Evolutionary conservation across 176 grass and related monocot genomes (phyloP).

Genomic region (Saccharum officinarum): DNA sequence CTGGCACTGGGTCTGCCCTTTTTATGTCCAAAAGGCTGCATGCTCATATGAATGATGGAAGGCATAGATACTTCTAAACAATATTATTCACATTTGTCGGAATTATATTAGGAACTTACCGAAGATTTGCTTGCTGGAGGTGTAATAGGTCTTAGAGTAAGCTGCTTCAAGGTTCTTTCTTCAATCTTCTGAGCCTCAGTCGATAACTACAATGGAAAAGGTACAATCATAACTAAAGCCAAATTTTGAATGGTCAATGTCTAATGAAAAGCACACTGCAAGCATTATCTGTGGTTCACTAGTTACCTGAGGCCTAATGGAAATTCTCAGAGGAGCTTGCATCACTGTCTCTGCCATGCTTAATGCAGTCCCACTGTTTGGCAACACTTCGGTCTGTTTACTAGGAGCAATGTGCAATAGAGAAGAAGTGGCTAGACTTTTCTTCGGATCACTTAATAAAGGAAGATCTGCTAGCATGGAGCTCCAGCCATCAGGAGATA

Average conservation of each 20-base stretch:
- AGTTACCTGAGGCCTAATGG: conserved; percentile 53
- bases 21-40: conserved; percentile 1
- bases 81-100: not conserved
- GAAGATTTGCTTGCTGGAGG: conserved; percentile 63
- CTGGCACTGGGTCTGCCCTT: too few relatives aligned
- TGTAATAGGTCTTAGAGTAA: conserved; percentile 62
- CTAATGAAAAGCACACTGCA: conserved; percentile 19
- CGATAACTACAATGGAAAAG: conserved; percentile 45
- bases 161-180: conserved; percentile 63
- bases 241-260: conserved; percentile 7
- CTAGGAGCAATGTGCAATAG: conserved; percentile 33
- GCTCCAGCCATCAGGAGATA: conserved; percentile 54
- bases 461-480: conserved; percentile 60
- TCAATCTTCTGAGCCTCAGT: conserved; percentile 70
- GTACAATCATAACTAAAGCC: not conserved
- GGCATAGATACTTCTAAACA: conserved; percentile 22
- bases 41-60: not conserved
- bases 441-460: conserved; percentile 39
- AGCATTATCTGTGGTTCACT: conserved; percentile 14
- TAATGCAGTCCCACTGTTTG: conserved; percentile 50
- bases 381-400: conserved; percentile 33
- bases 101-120: conserved; percentile 45
- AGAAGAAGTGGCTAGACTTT: conserved; percentile 32
- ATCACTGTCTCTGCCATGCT: conserved; percentile 74
- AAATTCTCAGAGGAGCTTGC: conserved; percentile 58